These are phyloP conservation scores for Rhodamnia argentea DNA, from an alignment of 345 rosid genomes.

Conservation along the genomic window DNA sequence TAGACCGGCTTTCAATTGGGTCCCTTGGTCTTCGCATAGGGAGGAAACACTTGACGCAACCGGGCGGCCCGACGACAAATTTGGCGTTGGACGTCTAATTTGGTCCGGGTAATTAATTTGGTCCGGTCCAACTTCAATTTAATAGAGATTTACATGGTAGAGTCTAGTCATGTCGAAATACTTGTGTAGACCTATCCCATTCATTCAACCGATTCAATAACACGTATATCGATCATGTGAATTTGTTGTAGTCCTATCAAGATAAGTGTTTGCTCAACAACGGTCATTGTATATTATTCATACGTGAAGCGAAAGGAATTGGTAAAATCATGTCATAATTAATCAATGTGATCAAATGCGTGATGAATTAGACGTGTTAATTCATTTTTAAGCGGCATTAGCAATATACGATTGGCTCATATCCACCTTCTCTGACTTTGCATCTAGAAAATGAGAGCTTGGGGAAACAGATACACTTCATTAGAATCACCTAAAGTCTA, in stretches of 20 bases:
- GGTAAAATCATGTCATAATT: neutral
- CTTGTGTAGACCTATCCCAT: neutral
- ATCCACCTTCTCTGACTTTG: neutral
- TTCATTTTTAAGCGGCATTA: rapidly evolving
- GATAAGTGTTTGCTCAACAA: neutral
- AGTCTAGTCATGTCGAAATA: neutral
- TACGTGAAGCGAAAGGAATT: rapidly evolving
- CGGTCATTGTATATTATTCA: rapidly evolving
- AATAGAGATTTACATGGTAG: neutral
- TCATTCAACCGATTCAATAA: neutral
- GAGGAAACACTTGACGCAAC: neutral
- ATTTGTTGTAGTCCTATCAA: neutral
- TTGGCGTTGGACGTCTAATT: neutral
- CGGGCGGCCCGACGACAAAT: neutral
- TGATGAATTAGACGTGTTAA: neutral
- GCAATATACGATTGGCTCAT: neutral
- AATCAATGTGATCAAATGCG: neutral
- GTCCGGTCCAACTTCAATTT: neutral
- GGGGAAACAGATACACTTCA: neutral
- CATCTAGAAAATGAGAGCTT: neutral
- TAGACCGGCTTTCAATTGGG: neutral
- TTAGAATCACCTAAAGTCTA: neutral
- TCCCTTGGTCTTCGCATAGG: neutral
- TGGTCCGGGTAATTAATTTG: neutral
- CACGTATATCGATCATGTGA: neutral